Base-by-base conservation (phyloP, 108 stramenopile genomes). In the Schizochytrium sp. region DNA sequence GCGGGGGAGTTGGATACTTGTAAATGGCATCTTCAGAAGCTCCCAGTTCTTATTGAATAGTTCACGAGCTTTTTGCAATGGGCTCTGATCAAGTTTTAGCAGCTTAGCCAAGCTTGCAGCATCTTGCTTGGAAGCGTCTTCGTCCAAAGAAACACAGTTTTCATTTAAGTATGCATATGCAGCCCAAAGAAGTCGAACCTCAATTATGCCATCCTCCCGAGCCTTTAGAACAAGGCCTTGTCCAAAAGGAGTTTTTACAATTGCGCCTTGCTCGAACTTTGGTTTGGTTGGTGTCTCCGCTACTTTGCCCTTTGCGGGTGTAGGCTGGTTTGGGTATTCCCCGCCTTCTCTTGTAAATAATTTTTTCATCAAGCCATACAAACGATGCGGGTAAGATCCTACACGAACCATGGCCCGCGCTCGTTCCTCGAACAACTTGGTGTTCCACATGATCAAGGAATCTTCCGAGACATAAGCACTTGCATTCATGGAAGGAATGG, bases 41-140 rank as follows among this genome's bases (percentile, higher is more conserved):
- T 55, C 53, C 76, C 76, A 83, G 28, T 83, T 83, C 28, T 83
- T 83, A n/a, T 5, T 17, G 28, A 83, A 38, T 8, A 83, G 13
- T 42, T 83, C 76, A 10, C 53, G 47, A 10, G 76, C 76, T 40
- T 83, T 83, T 55, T 83, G 76, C 76, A 83, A 53, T 15, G 76
- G 76, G 50, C 50, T 55, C n/a, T 83, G 76, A 28, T 83, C 76
- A 47, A 55, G 2, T 15, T 69, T 38, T 7, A 69, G 3, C 12
- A 69, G 64, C 1, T 2, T 83, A 10, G 53, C 50, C 1, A 53
- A 17, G 50, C 10, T 55, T 53, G 10, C 15, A 40, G 76, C 5
- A 38, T 83, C 76, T n/a, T 40, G 10, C 15, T 10, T 28, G 10
- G 76, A 83, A 7, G 64, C 64, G 42, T 69, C 15, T 7, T 69